Evolutionary conservation across 805 yeast species (phyloP).

Genomic region (Metschnikowia henanensis): DNA sequence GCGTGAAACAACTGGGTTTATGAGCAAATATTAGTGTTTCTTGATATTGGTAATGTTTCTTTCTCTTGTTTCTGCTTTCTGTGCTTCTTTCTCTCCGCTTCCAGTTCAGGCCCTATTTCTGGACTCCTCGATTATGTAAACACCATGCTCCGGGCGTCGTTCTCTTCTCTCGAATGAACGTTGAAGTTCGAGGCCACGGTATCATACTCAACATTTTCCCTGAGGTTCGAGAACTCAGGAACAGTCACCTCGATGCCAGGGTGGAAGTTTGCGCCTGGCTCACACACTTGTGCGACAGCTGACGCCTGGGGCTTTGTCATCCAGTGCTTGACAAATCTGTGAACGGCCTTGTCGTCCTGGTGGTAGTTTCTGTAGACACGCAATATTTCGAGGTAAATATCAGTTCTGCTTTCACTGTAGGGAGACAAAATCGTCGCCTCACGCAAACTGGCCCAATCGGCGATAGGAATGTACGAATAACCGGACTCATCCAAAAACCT

Average conservation of each 20-base stretch:
- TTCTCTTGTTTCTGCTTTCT: no score
- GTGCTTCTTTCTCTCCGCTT: no score
- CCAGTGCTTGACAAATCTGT: constrained; percentile 33
- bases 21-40: no score
- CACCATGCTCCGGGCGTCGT: constrained; percentile 3
- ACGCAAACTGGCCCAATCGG: constrained; percentile 83
- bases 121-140: no score
- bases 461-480: constrained; percentile 67
- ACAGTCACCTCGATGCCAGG: constrained; percentile 20
- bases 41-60: no score
- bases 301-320: constrained; percentile 24
- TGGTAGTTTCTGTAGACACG: constrained; percentile 35
- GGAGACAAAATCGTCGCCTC: constrained; percentile 65
- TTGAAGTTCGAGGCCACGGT: constrained; percentile 5
- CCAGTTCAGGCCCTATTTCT: no score
- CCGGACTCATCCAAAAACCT: constrained; percentile 50
- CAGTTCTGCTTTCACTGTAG: constrained; percentile 40
- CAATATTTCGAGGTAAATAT: constrained; percentile 17
- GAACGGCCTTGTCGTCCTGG: constrained; percentile 35
- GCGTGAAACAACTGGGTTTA: no score
- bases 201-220: constrained; percentile 30
- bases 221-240: constrained; percentile 28
- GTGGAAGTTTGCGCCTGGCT: constrained; percentile 18
- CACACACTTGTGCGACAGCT: constrained; percentile 26
- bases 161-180: constrained; percentile 6